Evolutionary conservation across 2,329 filamentous ascomycete species (phyloP).

Genomic region (Fusarium nodosum): DNA sequence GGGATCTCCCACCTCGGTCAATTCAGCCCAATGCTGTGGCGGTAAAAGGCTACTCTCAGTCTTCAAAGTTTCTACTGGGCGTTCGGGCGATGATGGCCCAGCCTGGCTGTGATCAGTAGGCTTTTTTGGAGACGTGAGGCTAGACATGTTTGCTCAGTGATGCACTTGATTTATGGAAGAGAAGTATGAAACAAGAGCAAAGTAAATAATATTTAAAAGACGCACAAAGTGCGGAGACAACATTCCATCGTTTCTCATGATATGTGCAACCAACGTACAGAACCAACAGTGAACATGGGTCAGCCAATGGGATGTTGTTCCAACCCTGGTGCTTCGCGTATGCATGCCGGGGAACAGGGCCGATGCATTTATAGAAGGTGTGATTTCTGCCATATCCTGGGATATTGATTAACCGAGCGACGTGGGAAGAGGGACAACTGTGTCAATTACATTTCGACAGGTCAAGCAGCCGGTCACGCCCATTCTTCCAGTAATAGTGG

Average conservation of each 20-base stretch:
- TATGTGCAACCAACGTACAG: not conserved
- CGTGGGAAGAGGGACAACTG: too few relatives aligned
- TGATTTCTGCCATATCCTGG: not conserved
- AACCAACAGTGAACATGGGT: not conserved
- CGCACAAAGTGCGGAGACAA: not conserved
- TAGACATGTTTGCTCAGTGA: not conserved
- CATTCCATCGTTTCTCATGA: not conserved
- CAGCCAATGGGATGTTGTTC: not conserved
- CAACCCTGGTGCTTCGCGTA: not conserved
- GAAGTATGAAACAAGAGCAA: fast-evolving
- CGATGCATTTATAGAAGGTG: not conserved
- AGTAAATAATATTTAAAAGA: not conserved
- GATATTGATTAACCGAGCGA: not conserved
- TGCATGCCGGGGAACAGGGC: not conserved
- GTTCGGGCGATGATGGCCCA: fast-evolving
- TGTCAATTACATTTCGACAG: not conserved
- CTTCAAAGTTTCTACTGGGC: fast-evolving
- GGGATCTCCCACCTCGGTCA: fast-evolving
- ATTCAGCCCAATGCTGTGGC: not conserved
- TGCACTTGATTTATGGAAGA: fast-evolving
- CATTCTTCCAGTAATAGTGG: not conserved
- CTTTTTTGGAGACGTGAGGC: not conserved
- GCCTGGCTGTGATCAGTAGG: fast-evolving
- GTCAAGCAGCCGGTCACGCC: not conserved
- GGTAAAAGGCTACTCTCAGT: not conserved